phyloP scores from a whole-genome alignment of 768 basidiomycete genomes.

The Lyophyllum semitale region DNA sequence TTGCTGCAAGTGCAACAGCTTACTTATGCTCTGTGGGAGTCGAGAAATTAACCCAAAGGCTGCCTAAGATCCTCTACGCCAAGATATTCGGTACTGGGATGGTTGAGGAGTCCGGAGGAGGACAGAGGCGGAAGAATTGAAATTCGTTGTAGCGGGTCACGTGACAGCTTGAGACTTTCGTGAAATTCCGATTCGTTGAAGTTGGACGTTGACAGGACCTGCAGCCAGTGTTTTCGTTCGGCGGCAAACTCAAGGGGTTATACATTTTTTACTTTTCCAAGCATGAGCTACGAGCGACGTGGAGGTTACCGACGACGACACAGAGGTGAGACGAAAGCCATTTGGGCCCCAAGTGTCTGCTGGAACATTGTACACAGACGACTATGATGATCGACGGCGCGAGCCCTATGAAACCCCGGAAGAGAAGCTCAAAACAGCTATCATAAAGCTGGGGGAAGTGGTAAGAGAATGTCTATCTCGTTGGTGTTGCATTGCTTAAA shows the following conservation, averaged over 20 bases:
- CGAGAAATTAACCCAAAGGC: too few species aligned
- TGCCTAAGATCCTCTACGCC: too few species aligned
- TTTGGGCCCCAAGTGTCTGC: slow-evolving; percentile 15
- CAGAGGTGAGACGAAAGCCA: slow-evolving; percentile 50
- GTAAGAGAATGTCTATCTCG: too few species aligned
- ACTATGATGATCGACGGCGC: slow-evolving; percentile 67
- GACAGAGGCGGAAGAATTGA: too few species aligned
- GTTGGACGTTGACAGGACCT: not conserved
- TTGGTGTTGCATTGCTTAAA: too few species aligned
- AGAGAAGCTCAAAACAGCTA: slow-evolving; percentile 64
- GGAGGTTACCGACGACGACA: slow-evolving; percentile 49
- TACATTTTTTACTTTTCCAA: slow-evolving; percentile 21
- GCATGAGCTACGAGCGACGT: slow-evolving; percentile 64
- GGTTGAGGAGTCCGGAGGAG: too few species aligned
- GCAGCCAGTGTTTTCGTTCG: not conserved
- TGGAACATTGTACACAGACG: slow-evolving; percentile 46
- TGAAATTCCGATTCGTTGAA: too few species aligned
- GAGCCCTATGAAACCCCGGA: slow-evolving; percentile 71
- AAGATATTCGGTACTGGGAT: too few species aligned
- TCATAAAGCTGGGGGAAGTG: slow-evolving; percentile 81
- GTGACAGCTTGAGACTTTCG: not conserved
- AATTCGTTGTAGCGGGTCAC: not conserved
- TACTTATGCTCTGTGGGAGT: too few species aligned
- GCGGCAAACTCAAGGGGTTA: not conserved
- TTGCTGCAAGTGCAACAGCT: too few species aligned